phyloP scores from a whole-genome alignment of 2,329 filamentous ascomycete genomes.

The Sporothrix curviconia region DNA sequence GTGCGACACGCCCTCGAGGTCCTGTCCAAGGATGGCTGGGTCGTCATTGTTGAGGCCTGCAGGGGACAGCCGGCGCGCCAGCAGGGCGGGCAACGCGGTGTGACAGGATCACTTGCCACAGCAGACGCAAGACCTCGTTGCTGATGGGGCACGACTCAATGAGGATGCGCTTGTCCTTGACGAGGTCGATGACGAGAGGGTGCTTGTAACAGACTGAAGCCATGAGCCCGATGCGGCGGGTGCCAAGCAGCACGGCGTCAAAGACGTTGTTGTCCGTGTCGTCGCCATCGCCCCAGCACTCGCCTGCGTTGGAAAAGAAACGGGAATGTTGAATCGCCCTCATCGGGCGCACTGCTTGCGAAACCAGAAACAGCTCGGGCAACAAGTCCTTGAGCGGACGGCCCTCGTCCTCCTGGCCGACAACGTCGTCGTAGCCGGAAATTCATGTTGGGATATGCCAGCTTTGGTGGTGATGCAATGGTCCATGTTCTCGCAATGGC shows the following conservation, averaged over 20 bases:
- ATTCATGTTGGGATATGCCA: slow-evolving; percentile 71
- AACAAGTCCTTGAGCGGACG: slow-evolving; percentile 69
- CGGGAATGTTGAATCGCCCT: slow-evolving; percentile 77
- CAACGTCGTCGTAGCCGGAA: slow-evolving; percentile 81
- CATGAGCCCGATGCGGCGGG: slow-evolving; percentile 84
- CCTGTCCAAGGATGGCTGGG: slow-evolving; percentile 76
- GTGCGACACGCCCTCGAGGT: slow-evolving; percentile 74
- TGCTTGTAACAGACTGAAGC: slow-evolving; percentile 86
- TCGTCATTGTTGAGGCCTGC: slow-evolving; percentile 86
- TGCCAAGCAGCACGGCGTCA: slow-evolving; percentile 80
- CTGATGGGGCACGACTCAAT: slow-evolving; percentile 87
- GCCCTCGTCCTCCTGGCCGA: slow-evolving; percentile 79
- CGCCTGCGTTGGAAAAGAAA: slow-evolving; percentile 95
- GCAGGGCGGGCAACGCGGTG: slow-evolving; percentile 68
- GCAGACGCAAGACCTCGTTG: slow-evolving; percentile 56
- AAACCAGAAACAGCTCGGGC: slow-evolving; percentile 90
- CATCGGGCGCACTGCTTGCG: slow-evolving; percentile 72
- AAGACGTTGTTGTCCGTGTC: slow-evolving; percentile 75
- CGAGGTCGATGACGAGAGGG: slow-evolving; percentile 78
- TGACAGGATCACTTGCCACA: slow-evolving; percentile 22
- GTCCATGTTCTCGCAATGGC: slow-evolving; percentile 72
- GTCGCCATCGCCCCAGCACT: slow-evolving; percentile 70
- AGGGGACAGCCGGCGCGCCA: slow-evolving; percentile 79
- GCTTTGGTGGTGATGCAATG: slow-evolving; percentile 77
- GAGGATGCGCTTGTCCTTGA: slow-evolving; percentile 81